Base-by-base conservation (phyloP, 345 rosid species). In the Carallia pectinifolia region DNA sequence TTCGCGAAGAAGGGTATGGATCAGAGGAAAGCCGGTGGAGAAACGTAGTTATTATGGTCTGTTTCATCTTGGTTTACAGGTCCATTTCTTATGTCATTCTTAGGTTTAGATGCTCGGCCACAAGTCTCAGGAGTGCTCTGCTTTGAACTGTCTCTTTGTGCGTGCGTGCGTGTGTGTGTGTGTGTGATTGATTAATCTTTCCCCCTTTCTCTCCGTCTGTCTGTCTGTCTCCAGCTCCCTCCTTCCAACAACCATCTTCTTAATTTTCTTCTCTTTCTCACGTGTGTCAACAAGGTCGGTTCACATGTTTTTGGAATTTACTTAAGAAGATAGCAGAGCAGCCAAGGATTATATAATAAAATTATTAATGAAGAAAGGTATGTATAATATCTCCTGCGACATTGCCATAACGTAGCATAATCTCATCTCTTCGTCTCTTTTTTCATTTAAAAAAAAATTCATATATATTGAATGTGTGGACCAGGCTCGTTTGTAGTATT, bases 11-110 rank as follows among this genome's bases (percentile, higher is more conserved):
- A 77, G 93, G 97, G 40, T 92, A 81, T 69, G 85, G 84, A 44
- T 10, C 50, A 23, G 88, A 86, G 74, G 89, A 87, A 64, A 85
- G 88, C 60, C 71, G 86, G 53, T 88, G 99, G 99, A 83, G 82
- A 68, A 91, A 94, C 68, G 81, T 94, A 70, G 79, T 77, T 70
- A 83, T 90, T 74, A 94, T 91, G 97, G 79, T 84, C 15, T 76
- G 87, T 44, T 85, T 88, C 79, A 87, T 94, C 61, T 69, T 87
- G 75, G 70, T 86, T 80, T 91, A 94, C 87, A 88, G 98, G 87
- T 84, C 86, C 75, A 74, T 83, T 71, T 85, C 93, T 70, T 94
- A 88, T 78, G 89, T 86, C 39, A 85, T 90, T 76, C 92, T 95
- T 6, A 85, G 93, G 74, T 74, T 76, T 54, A 82, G 90, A 79